Evolutionary conservation across 371 early-diverging fungal species (phyloP), one percentile per base, ranked within the genome.

Genomic region (Zopfochytrium polystomum): DNA sequence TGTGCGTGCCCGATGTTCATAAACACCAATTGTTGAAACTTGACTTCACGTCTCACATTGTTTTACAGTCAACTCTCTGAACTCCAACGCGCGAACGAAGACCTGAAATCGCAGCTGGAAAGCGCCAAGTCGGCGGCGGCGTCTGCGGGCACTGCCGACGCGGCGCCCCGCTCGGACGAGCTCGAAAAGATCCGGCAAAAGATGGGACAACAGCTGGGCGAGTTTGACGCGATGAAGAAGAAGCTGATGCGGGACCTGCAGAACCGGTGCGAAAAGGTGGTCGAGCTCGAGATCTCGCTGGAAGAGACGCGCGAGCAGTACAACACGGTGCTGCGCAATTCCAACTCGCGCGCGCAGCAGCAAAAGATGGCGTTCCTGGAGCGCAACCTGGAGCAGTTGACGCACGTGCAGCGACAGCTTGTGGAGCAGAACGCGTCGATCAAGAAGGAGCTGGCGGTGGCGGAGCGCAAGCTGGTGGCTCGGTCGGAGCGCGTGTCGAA

Each of bases 201-300:
- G 4, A 93, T 95, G 94, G 87, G 71, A 5, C 87, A 91, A 71
- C 92, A 95, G 65, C 80, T 95, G 38, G 79, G 85, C 20, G 95
- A 97, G 60, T 95, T 93, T 79, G 96, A 95, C 58, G 85, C 88
- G 54, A 93, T 94, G 92, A 94, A 94, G 81, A 91, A 93, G 82
- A 89, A 89, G 23, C 76, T 97, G 63, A 93, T 95, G 95, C 84
- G 90, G 26, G 96, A 96, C 66, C 83, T 97, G 27, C 93, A 95
- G 74, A 88, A 89, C 75, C 87, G 95, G 31, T 95, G 95, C 78
- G 95, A 97, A 69, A 90, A 90, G 63, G 91, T 91, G 42, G 93
- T 95, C 26, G 95, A 96, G 76, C 85, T 96, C 15, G 96, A 96
- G 72, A 89, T 95, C 75, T 85, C 90, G 0, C 76, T 96, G 52